Conservation (phyloP, 2,329 filamentous ascomycete species). For the Colletotrichum limetticola region DNA sequence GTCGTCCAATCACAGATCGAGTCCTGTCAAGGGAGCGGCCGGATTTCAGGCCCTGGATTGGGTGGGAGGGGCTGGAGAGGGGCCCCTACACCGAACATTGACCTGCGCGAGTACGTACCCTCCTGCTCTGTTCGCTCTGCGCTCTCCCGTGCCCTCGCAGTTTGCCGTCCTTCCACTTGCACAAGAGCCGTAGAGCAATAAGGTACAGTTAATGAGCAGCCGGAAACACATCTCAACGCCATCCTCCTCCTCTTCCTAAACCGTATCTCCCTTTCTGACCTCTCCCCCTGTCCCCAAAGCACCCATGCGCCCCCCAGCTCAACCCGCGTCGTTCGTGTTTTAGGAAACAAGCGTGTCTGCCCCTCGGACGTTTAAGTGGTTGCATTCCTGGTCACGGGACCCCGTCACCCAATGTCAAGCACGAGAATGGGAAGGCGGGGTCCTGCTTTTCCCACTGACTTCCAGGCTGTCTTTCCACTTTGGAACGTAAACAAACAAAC, state of each 20-base stretch:
- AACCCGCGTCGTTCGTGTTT: conserved; percentile 12
- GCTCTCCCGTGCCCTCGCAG: background rate
- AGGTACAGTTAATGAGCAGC: background rate
- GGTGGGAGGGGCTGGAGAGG: background rate
- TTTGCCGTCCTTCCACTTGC: background rate
- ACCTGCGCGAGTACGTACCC: background rate
- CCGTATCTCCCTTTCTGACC: background rate
- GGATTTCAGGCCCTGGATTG: conserved; percentile 25
- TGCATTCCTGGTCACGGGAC: conserved; percentile 29
- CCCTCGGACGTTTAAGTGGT: conserved; percentile 29
- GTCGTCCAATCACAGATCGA: conserved; percentile 17
- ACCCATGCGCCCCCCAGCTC: background rate
- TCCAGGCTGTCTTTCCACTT: background rate
- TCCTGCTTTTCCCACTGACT: background rate
- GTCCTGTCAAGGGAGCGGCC: conserved; percentile 12
- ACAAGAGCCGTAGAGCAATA: background rate
- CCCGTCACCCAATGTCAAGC: background rate
- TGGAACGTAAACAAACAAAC: conserved; percentile 30
- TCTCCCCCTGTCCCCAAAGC: background rate
- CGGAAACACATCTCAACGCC: conserved; percentile 12
- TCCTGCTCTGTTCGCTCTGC: background rate
- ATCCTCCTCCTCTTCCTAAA: background rate
- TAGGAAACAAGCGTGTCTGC: conserved; percentile 8
- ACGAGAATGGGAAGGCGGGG: conserved; percentile 33
- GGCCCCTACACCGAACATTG: background rate